Evolutionary conservation across 2,329 filamentous ascomycete genomes (phyloP).

Genomic region (Chaetothyriales sp.): DNA sequence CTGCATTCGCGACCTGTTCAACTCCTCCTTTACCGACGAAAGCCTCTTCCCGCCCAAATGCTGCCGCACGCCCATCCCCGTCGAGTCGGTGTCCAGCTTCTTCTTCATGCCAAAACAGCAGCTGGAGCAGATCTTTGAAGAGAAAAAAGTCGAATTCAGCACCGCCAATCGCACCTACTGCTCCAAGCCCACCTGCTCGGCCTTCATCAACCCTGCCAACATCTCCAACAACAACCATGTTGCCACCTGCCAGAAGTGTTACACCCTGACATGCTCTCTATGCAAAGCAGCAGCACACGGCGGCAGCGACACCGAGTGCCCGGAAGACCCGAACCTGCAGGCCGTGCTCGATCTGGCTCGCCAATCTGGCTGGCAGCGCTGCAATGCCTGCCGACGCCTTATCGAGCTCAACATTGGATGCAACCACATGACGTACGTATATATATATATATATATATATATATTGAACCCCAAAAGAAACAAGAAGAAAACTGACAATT

Average conservation of each 20-base stretch:
- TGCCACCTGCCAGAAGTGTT: conserved; percentile 32
- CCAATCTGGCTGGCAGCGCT: conserved; percentile 58
- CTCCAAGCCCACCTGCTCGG: conserved; percentile 27
- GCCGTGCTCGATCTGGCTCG: conserved; percentile 45
- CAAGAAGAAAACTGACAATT: no score
- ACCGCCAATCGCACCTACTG: conserved; percentile 40
- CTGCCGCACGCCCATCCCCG: conserved; percentile 30
- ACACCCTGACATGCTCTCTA: conserved; percentile 30
- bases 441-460: no score
- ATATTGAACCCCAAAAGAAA: no score
- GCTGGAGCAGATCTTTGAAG: conserved; percentile 25
- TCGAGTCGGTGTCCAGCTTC: conserved; percentile 22
- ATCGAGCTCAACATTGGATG: conserved; percentile 22
- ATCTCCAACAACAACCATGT: conserved; percentile 23
- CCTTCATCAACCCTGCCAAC: conserved; percentile 29
- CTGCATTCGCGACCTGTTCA: conserved; percentile 36
- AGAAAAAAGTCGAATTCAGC: conserved; percentile 35
- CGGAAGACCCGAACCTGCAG: conserved; percentile 15
- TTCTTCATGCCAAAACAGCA: conserved; percentile 25
- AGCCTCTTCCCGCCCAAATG: conserved; percentile 41
- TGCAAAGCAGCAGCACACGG: conserved; percentile 37
- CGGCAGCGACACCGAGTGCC: conserved; percentile 24
- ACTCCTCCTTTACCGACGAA: conserved; percentile 32
- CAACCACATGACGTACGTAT: conserved; percentile 23
- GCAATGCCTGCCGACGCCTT: conserved; percentile 52